A percentile compares a stretch with the other conserved stretches of the same genome.
Evolutionary conservation across 2,329 filamentous ascomycete species (phyloP).

Genomic region (Akanthomyces lecanii): DNA sequence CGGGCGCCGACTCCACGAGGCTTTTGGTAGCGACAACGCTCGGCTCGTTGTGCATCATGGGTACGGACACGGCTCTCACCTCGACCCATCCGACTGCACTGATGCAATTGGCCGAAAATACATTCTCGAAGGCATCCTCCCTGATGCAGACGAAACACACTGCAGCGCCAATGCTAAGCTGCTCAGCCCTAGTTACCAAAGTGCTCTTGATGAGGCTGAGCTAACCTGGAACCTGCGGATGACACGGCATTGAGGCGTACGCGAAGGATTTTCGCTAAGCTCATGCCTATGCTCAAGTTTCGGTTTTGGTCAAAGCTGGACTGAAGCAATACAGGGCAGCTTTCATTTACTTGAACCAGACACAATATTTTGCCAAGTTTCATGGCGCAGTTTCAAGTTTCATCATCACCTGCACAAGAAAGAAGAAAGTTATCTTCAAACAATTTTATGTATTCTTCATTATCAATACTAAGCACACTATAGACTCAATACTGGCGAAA

Average conservation of each 20-base stretch:
- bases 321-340: too few relatives aligned
- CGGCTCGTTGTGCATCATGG: slow-evolving; percentile 45
- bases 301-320: too few relatives aligned
- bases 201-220: background rate
- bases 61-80: slow-evolving; percentile 43
- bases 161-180: slow-evolving; percentile 47
- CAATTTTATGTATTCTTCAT: slow-evolving; percentile 1
- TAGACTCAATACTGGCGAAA: slow-evolving; percentile 1
- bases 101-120: slow-evolving; percentile 37
- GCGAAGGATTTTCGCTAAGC: too few relatives aligned
- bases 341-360: background rate
- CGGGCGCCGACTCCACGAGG: slow-evolving; percentile 38
- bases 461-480: background rate
- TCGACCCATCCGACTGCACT: slow-evolving; percentile 38
- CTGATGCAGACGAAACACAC: slow-evolving; percentile 37
- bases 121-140: slow-evolving; percentile 39
- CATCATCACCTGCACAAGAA: background rate
- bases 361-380: background rate
- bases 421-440: background rate
- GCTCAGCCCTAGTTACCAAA: slow-evolving; percentile 25
- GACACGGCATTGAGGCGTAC: too few relatives aligned
- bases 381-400: background rate
- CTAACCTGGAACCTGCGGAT: background rate
- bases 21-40: slow-evolving; percentile 46
- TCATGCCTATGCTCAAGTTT: background rate